Conservation (phyloP, 495 filamentous ascomycete genomes). For the Trichoderma orchidacearum region DNA sequence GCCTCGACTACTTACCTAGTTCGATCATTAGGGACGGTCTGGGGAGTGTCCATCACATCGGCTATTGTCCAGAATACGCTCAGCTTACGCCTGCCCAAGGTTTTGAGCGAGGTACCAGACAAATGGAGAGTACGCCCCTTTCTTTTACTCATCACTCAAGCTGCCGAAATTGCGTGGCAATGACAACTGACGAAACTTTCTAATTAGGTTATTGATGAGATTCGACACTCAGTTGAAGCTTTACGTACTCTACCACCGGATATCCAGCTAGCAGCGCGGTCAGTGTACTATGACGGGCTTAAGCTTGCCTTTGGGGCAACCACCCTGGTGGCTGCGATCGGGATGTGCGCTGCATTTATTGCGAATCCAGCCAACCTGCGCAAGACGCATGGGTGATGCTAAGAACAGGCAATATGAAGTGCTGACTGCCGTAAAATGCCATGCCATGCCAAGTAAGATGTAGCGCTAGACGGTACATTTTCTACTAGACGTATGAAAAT, state of each 20-base stretch:
- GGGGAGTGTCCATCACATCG: constrained; percentile 49
- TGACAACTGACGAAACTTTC: neutral
- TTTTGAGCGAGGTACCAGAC: constrained; percentile 47
- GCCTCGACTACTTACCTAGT: constrained; percentile 51
- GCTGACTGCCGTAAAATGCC: neutral
- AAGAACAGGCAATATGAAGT: neutral
- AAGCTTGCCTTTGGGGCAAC: constrained; percentile 40
- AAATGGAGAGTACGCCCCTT: constrained; percentile 50
- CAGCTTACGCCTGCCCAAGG: constrained; percentile 38
- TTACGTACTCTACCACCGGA: constrained; percentile 40
- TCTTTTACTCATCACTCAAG: constrained; percentile 6
- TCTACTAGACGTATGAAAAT: too few relatives aligned
- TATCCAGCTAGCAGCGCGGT: constrained; percentile 42
- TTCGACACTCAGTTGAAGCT: constrained; percentile 45
- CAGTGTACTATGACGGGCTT: constrained; percentile 47
- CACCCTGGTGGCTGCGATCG: constrained; percentile 34
- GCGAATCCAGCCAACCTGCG: constrained; percentile 11
- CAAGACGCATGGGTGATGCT: neutral
- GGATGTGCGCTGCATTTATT: constrained; percentile 36
- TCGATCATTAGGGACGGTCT: constrained; percentile 48
- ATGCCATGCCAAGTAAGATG: neutral
- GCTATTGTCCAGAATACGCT: constrained; percentile 52
- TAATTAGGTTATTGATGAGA: constrained; percentile 41
- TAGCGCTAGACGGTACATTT: neutral
- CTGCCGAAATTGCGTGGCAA: constrained; percentile 4